Percentiles rank a stretch among this genome's conserved stretches.
Evolutionary conservation across 2,329 filamentous ascomycete genomes (phyloP).

Genomic region (Drechslera avenae): DNA sequence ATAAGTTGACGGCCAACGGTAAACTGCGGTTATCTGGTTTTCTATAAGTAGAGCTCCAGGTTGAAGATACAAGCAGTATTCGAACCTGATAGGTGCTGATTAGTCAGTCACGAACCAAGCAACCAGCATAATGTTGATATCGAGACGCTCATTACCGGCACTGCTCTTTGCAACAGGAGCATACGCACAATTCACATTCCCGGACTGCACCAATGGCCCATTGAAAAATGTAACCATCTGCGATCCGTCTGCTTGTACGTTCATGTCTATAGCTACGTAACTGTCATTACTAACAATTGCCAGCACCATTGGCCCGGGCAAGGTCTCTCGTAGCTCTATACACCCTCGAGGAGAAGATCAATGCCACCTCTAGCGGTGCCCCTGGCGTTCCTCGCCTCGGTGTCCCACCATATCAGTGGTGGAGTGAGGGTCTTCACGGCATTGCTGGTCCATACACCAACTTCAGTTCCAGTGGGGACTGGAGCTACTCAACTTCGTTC

Average conservation of each 20-base stretch:
- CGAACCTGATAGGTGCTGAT: not conserved
- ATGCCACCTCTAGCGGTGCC: conserved; percentile 56
- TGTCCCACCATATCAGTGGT: conserved; percentile 59
- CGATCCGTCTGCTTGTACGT: conserved; percentile 49
- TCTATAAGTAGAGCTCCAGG: conserved; percentile 17
- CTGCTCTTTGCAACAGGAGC: conserved; percentile 20
- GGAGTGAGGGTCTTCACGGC: conserved; percentile 44
- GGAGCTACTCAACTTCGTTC: conserved; percentile 68
- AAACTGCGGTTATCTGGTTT: conserved; percentile 25
- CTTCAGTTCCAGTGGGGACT: conserved; percentile 61
- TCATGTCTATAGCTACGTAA: not conserved
- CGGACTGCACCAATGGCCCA: conserved; percentile 59
- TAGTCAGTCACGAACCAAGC: not conserved
- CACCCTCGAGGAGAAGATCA: conserved; percentile 54
- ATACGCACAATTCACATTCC: conserved; percentile 45
- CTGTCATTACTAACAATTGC: not conserved
- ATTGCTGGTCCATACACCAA: conserved; percentile 63
- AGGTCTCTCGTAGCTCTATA: conserved; percentile 34
- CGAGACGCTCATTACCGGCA: conserved; percentile 11
- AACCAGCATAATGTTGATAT: conserved; percentile 17
- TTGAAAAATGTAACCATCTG: conserved; percentile 59
- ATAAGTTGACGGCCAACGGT: not conserved
- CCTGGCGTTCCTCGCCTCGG: conserved; percentile 58
- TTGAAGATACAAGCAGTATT: not conserved
- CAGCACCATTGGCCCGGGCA: conserved; percentile 35